A percentile compares a stretch with the other conserved stretches of the same genome.
Evolutionary conservation across 441 rosid species (phyloP).

Genomic region (Croton setiger): DNA sequence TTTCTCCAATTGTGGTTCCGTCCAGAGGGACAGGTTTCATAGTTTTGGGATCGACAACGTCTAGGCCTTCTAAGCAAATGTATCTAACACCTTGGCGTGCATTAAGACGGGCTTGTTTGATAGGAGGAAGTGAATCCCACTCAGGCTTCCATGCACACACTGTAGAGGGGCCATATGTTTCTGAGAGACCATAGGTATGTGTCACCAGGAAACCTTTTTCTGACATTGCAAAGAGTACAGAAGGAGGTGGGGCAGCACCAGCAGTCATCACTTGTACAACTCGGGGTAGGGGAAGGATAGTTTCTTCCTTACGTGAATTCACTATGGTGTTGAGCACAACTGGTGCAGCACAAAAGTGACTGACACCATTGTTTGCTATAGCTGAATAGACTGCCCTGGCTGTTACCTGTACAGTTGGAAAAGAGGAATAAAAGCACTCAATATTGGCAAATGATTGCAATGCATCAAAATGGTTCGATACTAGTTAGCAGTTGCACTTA

Average conservation of each 20-base stretch:
- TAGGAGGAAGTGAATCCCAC: slow-evolving; percentile 79
- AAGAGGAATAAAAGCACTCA: background rate
- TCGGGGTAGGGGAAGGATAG: slow-evolving; percentile 80
- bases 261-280: slow-evolving; percentile 76
- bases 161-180: slow-evolving; percentile 84
- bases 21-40: slow-evolving; percentile 76
- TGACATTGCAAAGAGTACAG: slow-evolving; percentile 65
- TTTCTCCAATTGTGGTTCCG: slow-evolving; percentile 80
- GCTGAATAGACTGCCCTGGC: slow-evolving; percentile 79
- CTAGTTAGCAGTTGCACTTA: background rate
- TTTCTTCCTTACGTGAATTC: slow-evolving; percentile 65
- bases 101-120: slow-evolving; percentile 73
- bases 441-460: background rate
- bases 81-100: slow-evolving; percentile 93
- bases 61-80: slow-evolving; percentile 64
- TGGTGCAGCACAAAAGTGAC: slow-evolving; percentile 89
- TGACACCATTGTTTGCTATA: slow-evolving; percentile 66
- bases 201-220: slow-evolving; percentile 72
- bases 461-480: background rate
- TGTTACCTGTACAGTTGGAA: slow-evolving; percentile 51
- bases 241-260: slow-evolving; percentile 90
- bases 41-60: slow-evolving; percentile 58
- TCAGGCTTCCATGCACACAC: slow-evolving; percentile 90
- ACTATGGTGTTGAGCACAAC: slow-evolving; percentile 75
- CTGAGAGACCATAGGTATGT: slow-evolving; percentile 89